Base-by-base conservation (phyloP, 2,329 filamentous ascomycete species). In the Aschersonia sp. region DNA sequence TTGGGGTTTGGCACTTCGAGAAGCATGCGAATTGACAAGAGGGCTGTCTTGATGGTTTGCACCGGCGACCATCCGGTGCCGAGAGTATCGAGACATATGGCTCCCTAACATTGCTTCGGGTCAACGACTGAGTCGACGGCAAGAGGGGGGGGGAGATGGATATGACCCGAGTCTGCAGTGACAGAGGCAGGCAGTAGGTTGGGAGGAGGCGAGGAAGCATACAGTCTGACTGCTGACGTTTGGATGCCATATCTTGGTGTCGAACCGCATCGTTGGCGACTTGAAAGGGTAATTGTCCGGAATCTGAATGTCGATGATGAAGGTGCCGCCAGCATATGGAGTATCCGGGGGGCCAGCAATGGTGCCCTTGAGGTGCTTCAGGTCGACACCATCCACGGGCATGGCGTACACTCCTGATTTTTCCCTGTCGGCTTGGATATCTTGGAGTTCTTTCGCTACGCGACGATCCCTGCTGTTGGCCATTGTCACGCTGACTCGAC, bases 141-240 rank as follows among this genome's bases (percentile, higher is more conserved):
- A 37, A 37, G 35, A 12, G 8, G 35, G 35, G 8, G 42, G 40
- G 3, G 7, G 31, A 46, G 22, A 5, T 7, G n/a, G 30, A 22
- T 22, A 31, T 39, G 10, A 12, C 12, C 29, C 6, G 4, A 39
- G 22, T 5, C 3, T 29, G 31, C 41, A 6, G 10, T 11, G 14
- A 12, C 14, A 11, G 11, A 9, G 9, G 14, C 8, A n/a, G 33
- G 43, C 14, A 2, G 12, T 22, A 22, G 22, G 22, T 3, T 22
- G 22, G 22, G 22, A 3, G 22, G 22, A 22, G 3, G 22, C 22
- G 4, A 12, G 8, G 30, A 7, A 14, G 72, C 81, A 60, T 68
- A 94, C 88, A 41, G 89, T 96, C 62, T 92, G 85, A 59, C 85
- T 90, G 73, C 86, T 94, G 68, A 98, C 79, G 61, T 98, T 98